These are phyloP conservation scores for Allium sativum DNA, from an alignment of 106 monocot genomes.

Conservation along the genomic window DNA sequence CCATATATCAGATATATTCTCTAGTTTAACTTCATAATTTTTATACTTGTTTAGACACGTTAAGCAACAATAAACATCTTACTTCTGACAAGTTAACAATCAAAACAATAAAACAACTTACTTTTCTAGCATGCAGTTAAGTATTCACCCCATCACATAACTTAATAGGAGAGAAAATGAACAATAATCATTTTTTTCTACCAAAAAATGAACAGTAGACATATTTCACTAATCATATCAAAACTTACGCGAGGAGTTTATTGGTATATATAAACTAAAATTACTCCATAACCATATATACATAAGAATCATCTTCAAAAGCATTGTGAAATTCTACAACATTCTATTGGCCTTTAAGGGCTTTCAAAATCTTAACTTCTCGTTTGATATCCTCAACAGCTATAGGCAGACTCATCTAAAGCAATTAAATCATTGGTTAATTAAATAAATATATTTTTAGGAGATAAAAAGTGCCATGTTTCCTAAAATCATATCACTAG, in stretches of 20 bases:
- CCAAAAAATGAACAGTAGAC: no score
- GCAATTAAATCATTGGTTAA: background rate
- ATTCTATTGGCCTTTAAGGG: conserved; percentile 79
- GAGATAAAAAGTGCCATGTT: no score
- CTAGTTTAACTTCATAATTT: no score
- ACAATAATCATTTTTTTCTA: background rate
- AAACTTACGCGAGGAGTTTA: no score
- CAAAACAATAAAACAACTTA: conserved; percentile 17
- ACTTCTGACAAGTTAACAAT: no score
- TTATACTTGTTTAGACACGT: no score
- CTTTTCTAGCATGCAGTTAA: conserved; percentile 85
- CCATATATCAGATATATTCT: no score
- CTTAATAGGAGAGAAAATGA: conserved; percentile 19
- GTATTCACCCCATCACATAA: conserved; percentile 97
- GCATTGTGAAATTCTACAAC: conserved; percentile 82
- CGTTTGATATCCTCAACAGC: conserved; percentile 92
- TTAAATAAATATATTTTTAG: no score
- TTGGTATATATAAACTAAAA: conserved; percentile 14
- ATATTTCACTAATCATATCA: no score
- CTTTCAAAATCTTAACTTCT: conserved; percentile 79
- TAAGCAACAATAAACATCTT: no score
- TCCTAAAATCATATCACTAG: no score
- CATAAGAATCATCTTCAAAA: conserved; percentile 81
- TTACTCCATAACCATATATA: conserved; percentile 98
- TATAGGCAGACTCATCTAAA: conserved; percentile 71